Base-by-base conservation (phyloP, 352 stramenopile species). In the Thraustotheca clavata region DNA sequence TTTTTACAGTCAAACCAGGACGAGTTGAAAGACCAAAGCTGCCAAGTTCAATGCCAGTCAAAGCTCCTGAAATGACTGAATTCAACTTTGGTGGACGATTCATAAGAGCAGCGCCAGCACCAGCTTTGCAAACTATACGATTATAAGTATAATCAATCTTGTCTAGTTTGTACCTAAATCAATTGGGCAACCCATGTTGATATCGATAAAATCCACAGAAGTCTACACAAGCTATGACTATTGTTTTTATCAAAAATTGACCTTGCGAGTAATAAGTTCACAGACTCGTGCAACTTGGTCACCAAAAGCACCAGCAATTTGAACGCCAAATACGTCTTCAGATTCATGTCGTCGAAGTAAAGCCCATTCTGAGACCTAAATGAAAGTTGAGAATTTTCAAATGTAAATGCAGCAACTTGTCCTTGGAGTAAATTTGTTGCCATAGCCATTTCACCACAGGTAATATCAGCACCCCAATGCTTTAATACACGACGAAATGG, bases 141-240 rank as follows among this genome's bases (percentile, higher is more conserved):
- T 49, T 65, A 18, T 54, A n/a, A 48, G 9, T 31, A 14, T 18
- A 29, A n/a, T 33, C n/a, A 1, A 68, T 35, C 7, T 49, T 18
- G 34, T 11, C 0, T n/a, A 9, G 22, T 62, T 67, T 83, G 92
- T 18, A 98, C 69, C 18, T 32, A 99, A 73, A 73, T 99, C 97
- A 62, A 99, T 98, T 12, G 97, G 97, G 75, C 97, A 99, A 46
- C 97, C 97, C 73, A 98, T 91, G 83, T 99, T 99, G 69, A 99
- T 89, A 77, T 99, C 97, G 32, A 99, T 84, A 81, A 99, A 99
- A 78, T 99, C 95, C 24, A 98, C 77, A 31, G 95, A 78, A 38
- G 83, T 88, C 70, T 54, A 66, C 24, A 6, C 18, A 20, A n/a
- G 3, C 9, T 48, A 3, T 62, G 52, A 7, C 26, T 61, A 39